Evolutionary conservation across 371 early-diverging fungal species (phyloP), one percentile per base, ranked within the genome.

Genomic region (Apophysomyces elegans): DNA sequence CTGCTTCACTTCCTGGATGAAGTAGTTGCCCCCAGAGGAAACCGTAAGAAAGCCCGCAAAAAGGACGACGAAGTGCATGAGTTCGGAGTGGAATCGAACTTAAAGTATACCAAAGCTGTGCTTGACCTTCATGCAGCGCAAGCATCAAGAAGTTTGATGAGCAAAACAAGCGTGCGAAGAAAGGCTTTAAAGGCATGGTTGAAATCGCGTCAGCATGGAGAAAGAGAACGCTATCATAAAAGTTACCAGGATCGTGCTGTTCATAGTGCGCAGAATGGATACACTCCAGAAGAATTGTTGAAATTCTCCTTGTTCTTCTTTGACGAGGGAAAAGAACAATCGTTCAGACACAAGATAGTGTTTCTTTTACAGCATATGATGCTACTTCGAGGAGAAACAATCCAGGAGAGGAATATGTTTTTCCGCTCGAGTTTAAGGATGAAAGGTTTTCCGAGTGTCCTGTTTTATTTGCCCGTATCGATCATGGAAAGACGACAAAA

Each of bases 1-100:
- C 39, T 62, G 36, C 50, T 62, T 16, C 12, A 37, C 4, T 62
- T 62, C 37, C 18, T 62, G 37, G 37, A 62, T 36, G 50, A 62
- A n/a, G 50, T 50, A 5, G 62, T 47, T 50, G 37, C 37, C 14
- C 50, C 50, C 41, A 0, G 54, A 1, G 32, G 54, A 46, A 18
- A 18, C 18, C 18, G 18, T 18, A 18, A 18, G 18, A 18, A 18
- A 18, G 18, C 18, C 18, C 18, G 18, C 18, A 18, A 18, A 18
- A 18, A 18, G 18, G 18, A 18, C 18, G 18, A 18, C 18, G 18
- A 18, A 54, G 54, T 37, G 4, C 62, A 37, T 47, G 14, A 50
- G n/a, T 56, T 62, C 0, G 39, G 13, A 7, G 39, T 14, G 59
- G 39, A 38, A 26, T 5, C 59, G 4, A 39, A 21, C n/a, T n/a